Base-by-base conservation (phyloP, 306 rosid species). In the Sesbania bispinosa region DNA sequence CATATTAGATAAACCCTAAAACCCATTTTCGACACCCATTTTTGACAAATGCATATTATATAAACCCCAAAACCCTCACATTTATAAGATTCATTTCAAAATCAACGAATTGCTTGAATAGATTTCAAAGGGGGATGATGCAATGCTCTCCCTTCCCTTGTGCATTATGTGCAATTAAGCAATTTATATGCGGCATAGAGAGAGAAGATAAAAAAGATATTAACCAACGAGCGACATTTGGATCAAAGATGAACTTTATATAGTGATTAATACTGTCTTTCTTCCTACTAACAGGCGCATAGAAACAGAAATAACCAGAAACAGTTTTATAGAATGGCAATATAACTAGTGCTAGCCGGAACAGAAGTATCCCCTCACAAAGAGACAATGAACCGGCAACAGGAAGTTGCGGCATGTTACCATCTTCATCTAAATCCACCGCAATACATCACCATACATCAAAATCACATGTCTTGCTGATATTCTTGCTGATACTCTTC, bases 391-490 rank as follows among this genome's bases (percentile, higher is more conserved):
- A 81, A 58, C 79, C 74, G 48, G 87, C 88, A 88, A 88, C 86
- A 55, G 87, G 89, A 66, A 83, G 92, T 88, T 86, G 88, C 82
- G 6, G 79, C 87, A 61, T 48, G 2, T 39, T 58, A 5, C 15
- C 18, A 19, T 18, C 51, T 2, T 21, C 18, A 19, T 18, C 51
- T 2, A 33, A 4, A 4, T 0, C 38, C 66, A 48, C 51, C 60
- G 9, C 67, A 74, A 10, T 21, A n/a, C 10, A 27, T 2, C n/a
- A 27, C 3, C n/a, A 7, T 11, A 10, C 0, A 51, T 29, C 58
- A 38, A 38, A 36, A 58, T 79, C 61, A 79, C 10, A 67, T 67
- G 0, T 82, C 39, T 1, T 29, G 79, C 10, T 27, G 41, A n/a
- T n/a, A n/a, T n/a, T n/a, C n/a, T 11, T 27, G 55, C 3, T 10